Conservation (phyloP, 2,329 filamentous ascomycete species). For the Diaporthe sp. region DNA sequence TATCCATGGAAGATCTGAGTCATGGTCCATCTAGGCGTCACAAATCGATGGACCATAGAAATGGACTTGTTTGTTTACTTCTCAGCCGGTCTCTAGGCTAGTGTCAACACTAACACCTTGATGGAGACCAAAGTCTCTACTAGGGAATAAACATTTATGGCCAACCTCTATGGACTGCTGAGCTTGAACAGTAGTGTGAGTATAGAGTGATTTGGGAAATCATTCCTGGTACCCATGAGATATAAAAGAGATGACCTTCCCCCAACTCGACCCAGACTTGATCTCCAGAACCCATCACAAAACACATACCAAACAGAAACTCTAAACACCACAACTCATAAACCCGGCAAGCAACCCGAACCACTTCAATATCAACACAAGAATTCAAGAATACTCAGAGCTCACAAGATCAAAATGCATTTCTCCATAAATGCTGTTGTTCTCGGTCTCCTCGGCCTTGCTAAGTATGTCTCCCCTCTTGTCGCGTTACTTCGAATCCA, state of each 20-base stretch:
- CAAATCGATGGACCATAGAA: too few species aligned
- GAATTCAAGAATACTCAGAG: neutral
- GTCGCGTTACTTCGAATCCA: too few species aligned
- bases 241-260: neutral
- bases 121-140: neutral
- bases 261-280: neutral
- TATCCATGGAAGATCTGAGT: too few species aligned
- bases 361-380: neutral
- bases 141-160: neutral
- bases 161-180: neutral
- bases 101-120: neutral
- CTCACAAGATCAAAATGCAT: neutral
- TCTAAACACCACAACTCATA: neutral
- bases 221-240: fast-evolving
- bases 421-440: neutral
- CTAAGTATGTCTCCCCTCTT: too few species aligned
- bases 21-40: neutral
- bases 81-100: neutral
- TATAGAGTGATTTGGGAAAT: neutral
- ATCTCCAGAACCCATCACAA: neutral
- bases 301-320: neutral
- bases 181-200: neutral
- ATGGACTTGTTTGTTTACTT: neutral
- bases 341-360: neutral
- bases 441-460: neutral